Conservation (phyloP, 257 asterid genomes). For the Solanum piurae region DNA sequence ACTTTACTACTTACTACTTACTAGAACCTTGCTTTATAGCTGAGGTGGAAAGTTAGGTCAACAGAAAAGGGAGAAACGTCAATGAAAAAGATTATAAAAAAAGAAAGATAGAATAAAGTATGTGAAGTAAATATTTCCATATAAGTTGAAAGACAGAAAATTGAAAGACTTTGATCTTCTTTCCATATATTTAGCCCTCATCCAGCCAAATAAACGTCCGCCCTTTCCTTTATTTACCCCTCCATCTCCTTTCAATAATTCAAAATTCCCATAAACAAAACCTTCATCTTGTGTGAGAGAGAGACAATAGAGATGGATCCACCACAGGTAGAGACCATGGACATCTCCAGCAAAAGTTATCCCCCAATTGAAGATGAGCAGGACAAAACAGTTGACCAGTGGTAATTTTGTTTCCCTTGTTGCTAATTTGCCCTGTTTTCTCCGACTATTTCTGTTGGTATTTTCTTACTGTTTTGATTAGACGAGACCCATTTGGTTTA, state of each 20-base stretch:
- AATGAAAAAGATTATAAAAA: neutral
- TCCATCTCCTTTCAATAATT: neutral
- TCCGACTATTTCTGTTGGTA: neutral
- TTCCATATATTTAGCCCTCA: neutral
- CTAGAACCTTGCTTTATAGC: neutral
- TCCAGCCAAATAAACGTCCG: neutral
- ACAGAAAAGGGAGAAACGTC: neutral
- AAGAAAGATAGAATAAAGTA: neutral
- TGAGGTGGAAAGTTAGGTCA: neutral
- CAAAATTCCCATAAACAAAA: neutral
- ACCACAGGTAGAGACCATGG: conserved; percentile 45
- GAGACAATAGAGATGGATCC: conserved; percentile 35
- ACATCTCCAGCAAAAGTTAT: conserved; percentile 11
- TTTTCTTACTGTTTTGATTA: neutral
- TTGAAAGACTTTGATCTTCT: neutral
- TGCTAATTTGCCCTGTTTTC: neutral
- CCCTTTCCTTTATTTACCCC: neutral
- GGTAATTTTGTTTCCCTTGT: conserved; percentile 18
- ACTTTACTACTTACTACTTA: neutral
- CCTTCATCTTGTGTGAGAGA: neutral
- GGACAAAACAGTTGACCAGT: conserved; percentile 36
- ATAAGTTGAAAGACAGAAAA: neutral
- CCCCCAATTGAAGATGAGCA: conserved; percentile 45
- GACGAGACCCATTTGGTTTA: neutral
- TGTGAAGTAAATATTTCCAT: neutral